These are phyloP conservation scores for Russula griseocarnosa DNA, from an alignment of 768 basidiomycete genomes.

Conservation along the genomic window DNA sequence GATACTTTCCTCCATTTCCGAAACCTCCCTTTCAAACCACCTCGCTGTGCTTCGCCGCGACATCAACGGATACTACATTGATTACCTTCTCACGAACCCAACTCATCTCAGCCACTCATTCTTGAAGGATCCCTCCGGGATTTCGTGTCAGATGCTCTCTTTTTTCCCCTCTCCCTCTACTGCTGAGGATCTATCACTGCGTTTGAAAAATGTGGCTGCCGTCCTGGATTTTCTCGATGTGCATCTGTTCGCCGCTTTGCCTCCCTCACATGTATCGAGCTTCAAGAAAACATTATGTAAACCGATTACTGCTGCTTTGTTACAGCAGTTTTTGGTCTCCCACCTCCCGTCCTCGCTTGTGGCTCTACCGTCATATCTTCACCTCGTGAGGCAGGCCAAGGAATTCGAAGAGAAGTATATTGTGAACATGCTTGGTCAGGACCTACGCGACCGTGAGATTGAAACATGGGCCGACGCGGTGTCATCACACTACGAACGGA, in stretches of 20 bases:
- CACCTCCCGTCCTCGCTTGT: conserved; percentile 64
- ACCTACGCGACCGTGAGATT: conserved; percentile 49
- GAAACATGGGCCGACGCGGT: conserved; percentile 66
- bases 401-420: conserved; percentile 60
- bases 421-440: conserved; percentile 47
- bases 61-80: conserved; percentile 54
- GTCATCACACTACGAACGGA: conserved; percentile 72
- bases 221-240: conserved; percentile 61
- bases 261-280: conserved; percentile 40
- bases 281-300: conserved; percentile 60
- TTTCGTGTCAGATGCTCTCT: conserved; percentile 46
- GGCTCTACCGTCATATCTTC: conserved; percentile 58
- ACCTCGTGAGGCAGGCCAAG: conserved; percentile 53
- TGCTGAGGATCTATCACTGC: conserved; percentile 37
- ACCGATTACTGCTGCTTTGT: conserved; percentile 54
- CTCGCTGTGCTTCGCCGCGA: conserved; percentile 64
- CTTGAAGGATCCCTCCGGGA: conserved; percentile 35
- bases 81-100: conserved; percentile 53
- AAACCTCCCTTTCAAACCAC: conserved; percentile 50
- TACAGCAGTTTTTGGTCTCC: conserved; percentile 64
- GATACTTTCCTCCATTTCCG: conserved; percentile 57
- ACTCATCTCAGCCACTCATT: conserved; percentile 40
- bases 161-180: conserved; percentile 45
- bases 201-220: conserved; percentile 52
- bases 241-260: conserved; percentile 55